Conservation (phyloP, 257 asterid species). For the Nicotiana attenuata region DNA sequence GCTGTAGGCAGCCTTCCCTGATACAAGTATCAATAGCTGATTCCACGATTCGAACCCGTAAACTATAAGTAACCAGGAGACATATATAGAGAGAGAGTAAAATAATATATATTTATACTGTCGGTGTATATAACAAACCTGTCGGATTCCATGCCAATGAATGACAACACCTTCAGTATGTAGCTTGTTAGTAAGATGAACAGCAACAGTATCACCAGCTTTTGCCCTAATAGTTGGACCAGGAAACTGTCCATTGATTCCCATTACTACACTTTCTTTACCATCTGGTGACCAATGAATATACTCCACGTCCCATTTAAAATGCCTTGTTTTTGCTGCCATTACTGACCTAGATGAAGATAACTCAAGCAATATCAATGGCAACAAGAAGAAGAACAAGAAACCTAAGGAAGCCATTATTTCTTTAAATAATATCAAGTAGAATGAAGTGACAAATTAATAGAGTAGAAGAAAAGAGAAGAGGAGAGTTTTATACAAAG, state of each 20-base stretch:
- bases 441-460: neutral
- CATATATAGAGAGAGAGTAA: no score
- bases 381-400: neutral
- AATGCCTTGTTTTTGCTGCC: slow-evolving; percentile 35
- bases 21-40: no score
- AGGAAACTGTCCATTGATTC: slow-evolving; percentile 73
- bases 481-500: neutral
- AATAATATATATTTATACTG: no score
- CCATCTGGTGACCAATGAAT: slow-evolving; percentile 76
- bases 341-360: slow-evolving; percentile 17
- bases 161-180: slow-evolving; percentile 73
- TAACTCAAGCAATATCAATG: neutral
- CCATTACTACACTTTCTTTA: slow-evolving; percentile 45
- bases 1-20: no score
- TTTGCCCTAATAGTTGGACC: slow-evolving; percentile 77
- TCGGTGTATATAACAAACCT: slow-evolving; percentile 27
- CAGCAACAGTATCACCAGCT: slow-evolving; percentile 55
- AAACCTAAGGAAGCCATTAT: neutral
- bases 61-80: no score
- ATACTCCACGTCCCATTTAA: slow-evolving; percentile 63
- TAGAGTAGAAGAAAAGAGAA: neutral
- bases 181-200: slow-evolving; percentile 65
- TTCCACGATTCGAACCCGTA: no score
- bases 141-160: slow-evolving; percentile 94
- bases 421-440: neutral